Percentiles rank a stretch among this genome's conserved stretches.
phyloP scores from a whole-genome alignment of 768 basidiomycete genomes.

The Leccinum olivaceopallidum region DNA sequence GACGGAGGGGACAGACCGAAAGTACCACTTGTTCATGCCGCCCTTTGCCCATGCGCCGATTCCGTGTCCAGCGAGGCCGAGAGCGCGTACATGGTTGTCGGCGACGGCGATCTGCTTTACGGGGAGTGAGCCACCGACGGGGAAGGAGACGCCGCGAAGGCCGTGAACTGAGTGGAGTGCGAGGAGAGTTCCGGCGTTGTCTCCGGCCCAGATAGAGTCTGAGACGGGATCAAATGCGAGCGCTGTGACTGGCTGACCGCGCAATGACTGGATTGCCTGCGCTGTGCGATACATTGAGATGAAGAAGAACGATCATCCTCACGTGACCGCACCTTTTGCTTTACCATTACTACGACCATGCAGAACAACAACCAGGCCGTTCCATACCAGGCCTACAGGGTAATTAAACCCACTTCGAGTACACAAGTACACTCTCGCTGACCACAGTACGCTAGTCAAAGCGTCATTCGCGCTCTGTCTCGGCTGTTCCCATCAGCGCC shows the following conservation, averaged over 20 bases:
- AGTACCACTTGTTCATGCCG: constrained; percentile 82
- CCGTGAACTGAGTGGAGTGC: constrained; percentile 68
- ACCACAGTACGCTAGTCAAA: constrained; percentile 39
- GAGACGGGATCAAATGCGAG: constrained; percentile 90
- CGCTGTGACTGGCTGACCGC: constrained; percentile 59
- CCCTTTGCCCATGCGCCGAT: constrained; percentile 84
- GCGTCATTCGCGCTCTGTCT: constrained; percentile 44
- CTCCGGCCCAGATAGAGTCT: constrained; percentile 87
- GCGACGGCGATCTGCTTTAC: constrained; percentile 78
- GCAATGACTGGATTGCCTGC: constrained; percentile 16
- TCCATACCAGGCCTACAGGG: constrained; percentile 53
- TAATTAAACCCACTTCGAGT: constrained; percentile 10
- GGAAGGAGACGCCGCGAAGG: constrained; percentile 70
- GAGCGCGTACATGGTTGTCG: constrained; percentile 75
- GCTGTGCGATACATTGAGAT: constrained; percentile 23
- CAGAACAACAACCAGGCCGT: constrained; percentile 31
- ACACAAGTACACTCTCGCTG: not conserved
- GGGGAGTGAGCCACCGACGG: constrained; percentile 62
- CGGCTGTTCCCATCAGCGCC: constrained; percentile 28
- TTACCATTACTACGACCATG: not conserved
- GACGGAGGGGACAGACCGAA: constrained; percentile 43
- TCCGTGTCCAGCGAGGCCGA: constrained; percentile 58
- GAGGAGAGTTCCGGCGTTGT: constrained; percentile 65
- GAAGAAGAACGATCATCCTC: not conserved
- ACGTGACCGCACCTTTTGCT: constrained; percentile 16